phyloP scores from a whole-genome alignment of 257 asterid species.

The Ophiorrhiza pumila region DNA sequence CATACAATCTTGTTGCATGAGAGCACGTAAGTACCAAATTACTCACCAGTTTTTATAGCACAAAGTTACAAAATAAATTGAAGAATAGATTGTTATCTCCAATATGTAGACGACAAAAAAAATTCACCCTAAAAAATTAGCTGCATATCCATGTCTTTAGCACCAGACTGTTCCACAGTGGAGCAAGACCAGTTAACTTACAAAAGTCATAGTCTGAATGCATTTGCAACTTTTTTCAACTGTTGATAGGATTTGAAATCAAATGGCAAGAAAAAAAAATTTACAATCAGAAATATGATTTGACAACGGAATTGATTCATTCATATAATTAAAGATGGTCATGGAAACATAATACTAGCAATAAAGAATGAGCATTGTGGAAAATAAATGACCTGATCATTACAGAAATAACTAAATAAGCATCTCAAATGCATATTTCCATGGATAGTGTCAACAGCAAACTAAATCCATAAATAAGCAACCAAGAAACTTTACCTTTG shows the following conservation, averaged over 20 bases:
- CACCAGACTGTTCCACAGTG: neutral
- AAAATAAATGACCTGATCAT: neutral
- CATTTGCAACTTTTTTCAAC: neutral
- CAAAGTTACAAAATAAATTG: neutral
- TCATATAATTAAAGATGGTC: neutral
- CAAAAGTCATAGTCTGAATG: neutral
- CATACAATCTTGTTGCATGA: neutral
- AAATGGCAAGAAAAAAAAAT: neutral
- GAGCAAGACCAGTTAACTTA: neutral
- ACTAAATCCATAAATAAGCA: neutral
- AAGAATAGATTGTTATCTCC: neutral
- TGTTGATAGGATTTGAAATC: neutral
- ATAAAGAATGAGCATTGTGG: neutral
- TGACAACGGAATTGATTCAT: neutral
- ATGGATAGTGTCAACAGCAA: neutral
- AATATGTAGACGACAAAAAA: neutral
- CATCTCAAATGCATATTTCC: neutral
- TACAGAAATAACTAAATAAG: neutral
- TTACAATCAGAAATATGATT: neutral
- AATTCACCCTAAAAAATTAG: too few species aligned
- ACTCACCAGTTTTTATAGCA: neutral
- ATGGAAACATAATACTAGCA: neutral
- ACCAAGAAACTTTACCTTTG: constrained; percentile 55
- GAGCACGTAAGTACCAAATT: neutral
- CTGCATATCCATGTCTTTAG: neutral